Evolutionary conservation across 140 eudicot species (phyloP).

Genomic region (Oenanthe javanica): DNA sequence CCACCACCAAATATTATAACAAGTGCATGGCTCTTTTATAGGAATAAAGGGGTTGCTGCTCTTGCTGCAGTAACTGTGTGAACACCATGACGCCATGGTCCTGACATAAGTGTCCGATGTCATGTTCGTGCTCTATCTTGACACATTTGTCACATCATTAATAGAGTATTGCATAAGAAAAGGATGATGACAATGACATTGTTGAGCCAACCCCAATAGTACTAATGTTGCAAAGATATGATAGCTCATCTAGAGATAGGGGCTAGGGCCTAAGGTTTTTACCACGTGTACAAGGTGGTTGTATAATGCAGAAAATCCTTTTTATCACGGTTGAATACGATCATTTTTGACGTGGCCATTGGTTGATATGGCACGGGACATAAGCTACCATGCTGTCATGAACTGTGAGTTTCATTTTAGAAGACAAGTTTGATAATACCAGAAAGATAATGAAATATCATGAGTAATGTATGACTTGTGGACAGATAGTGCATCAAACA

Average conservation of each 20-base stretch:
- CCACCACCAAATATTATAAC: not conserved
- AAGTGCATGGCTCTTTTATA: not conserved
- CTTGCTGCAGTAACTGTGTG: not conserved
- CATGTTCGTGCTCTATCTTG: not conserved
- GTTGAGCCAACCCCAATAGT: not conserved
- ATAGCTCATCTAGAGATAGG: not conserved
- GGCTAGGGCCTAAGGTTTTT: not conserved
- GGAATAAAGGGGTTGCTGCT: not conserved
- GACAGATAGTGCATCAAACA: not conserved
- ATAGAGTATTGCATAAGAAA: not conserved
- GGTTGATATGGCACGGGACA: not conserved
- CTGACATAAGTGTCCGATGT: not conserved
- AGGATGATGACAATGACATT: not conserved
- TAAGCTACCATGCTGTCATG: not conserved
- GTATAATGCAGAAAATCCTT: too few species aligned
- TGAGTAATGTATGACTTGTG: not conserved
- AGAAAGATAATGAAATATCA: not conserved
- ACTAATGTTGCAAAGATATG: not conserved
- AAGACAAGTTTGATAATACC: not conserved
- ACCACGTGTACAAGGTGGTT: too few species aligned
- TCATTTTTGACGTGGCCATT: too few species aligned
- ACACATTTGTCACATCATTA: not conserved
- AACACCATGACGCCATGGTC: not conserved
- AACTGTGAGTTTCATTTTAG: not conserved
- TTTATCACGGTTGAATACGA: too few species aligned